These are phyloP conservation scores for Canna indica DNA, from an alignment of 176 grass and related monocot genomes.

Conservation along the genomic window DNA sequence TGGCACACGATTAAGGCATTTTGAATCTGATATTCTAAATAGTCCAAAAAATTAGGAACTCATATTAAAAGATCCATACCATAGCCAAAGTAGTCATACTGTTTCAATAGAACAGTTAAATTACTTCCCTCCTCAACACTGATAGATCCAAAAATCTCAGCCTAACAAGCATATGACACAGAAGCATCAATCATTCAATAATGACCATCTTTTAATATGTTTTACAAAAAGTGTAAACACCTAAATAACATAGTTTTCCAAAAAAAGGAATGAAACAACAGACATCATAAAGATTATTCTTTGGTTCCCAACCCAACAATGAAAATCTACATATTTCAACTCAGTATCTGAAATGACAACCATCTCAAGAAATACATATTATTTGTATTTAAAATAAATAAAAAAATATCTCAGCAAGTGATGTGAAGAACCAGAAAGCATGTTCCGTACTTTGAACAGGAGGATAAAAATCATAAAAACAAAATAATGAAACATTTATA, in stretches of 20 bases:
- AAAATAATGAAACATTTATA: not conserved
- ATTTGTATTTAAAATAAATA: not conserved
- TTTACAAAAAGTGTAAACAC: not conserved
- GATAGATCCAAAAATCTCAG: slow-evolving; percentile 57
- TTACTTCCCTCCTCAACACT: slow-evolving; percentile 52
- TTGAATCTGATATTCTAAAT: not conserved
- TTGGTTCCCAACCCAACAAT: not conserved
- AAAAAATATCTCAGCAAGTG: not conserved
- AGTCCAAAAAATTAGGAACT: not conserved
- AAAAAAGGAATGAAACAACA: not conserved
- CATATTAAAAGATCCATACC: slow-evolving; percentile 34
- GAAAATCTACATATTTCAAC: not conserved
- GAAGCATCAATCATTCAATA: not conserved
- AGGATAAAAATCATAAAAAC: not conserved
- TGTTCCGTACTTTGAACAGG: not conserved
- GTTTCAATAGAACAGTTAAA: slow-evolving; percentile 49
- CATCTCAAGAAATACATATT: not conserved
- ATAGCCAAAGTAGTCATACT: slow-evolving; percentile 86
- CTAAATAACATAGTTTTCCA: not conserved
- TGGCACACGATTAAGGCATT: too few relatives aligned
- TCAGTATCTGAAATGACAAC: too few relatives aligned
- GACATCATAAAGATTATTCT: not conserved
- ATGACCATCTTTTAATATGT: not conserved
- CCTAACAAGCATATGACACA: slow-evolving; percentile 42
- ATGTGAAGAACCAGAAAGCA: not conserved